Base-by-base conservation (phyloP, 805 yeast species). In the Candida cerambycidarum region DNA sequence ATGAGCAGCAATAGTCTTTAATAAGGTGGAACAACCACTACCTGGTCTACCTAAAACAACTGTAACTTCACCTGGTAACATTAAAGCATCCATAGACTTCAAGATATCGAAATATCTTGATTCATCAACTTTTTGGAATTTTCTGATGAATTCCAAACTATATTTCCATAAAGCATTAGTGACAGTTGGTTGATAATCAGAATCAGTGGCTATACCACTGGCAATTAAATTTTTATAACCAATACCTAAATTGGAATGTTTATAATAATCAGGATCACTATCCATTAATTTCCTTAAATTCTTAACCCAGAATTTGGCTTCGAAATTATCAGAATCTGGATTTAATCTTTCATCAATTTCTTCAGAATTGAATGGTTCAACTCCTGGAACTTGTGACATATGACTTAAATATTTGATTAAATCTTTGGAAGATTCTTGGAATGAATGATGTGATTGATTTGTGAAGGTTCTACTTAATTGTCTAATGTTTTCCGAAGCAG, bases 101-200 rank as follows among this genome's bases (percentile, higher is more conserved):
- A 72, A 59, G 38, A 49, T 49, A 32, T 49, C 53, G 17, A 46
- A 49, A 46, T 52, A 50, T 30, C 46, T 48, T 5, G 39, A 25
- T 16, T 25, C 32, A 34, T 34, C 38, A 11, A 34, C 18, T 34
- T 34, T 34, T n/a, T 24, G 27, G n/a, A 39, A 27, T 14, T 12
- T 31, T 32, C 49, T 38, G 17, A 42, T n/a, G 9, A 25, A 27
- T 24, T 41, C 40, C 4, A 23, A 8, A 30, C 28, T 14, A 15
- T 41, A 41, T 65, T 64, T 48, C 58, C 57, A 16, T 54, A 55
- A 17, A 55, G 57, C 57, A 47, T 78, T 80, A 24, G 67, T 51
- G 3, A 78, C 75, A 2, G 81, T 80, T 5, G 78, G 65, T 58
- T 80, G 85, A 58, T 75, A 82, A 54, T 81, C 83, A 7, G 82